phyloP scores from a whole-genome alignment of 148 eudicot species.

The Diospyros kaki region DNA sequence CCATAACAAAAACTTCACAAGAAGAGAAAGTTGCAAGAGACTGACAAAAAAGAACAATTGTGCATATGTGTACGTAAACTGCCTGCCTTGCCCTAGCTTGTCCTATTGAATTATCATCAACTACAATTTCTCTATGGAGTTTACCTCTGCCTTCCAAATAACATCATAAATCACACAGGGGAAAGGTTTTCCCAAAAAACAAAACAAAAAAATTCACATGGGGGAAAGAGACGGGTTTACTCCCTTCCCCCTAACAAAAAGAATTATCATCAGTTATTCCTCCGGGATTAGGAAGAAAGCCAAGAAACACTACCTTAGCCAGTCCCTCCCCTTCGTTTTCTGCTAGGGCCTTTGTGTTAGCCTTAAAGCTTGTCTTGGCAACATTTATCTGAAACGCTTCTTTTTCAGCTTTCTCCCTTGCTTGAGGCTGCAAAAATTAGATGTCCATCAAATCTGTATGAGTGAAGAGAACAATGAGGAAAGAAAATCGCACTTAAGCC shows the following conservation, averaged over 20 bases:
- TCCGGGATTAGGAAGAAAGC: neutral
- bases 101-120: no score
- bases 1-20: neutral
- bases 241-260: no score
- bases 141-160: no score
- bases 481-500: neutral
- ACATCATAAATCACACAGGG: no score
- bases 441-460: neutral
- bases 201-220: no score
- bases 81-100: no score
- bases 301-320: conserved; percentile 61
- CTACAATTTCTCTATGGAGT: no score
- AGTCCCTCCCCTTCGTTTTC: conserved; percentile 94
- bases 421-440: conserved; percentile 63
- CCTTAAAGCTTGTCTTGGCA: conserved; percentile 89
- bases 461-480: neutral
- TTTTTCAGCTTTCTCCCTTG: conserved; percentile 77
- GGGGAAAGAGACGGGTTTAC: neutral
- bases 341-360: conserved; percentile 89
- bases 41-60: neutral
- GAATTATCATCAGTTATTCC: neutral
- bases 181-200: no score
- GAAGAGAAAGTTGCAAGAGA: neutral
- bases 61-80: neutral
- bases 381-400: conserved; percentile 75